phyloP scores from a whole-genome alignment of 2,329 filamentous ascomycete genomes.

The Rhexocercosporidium sp. region DNA sequence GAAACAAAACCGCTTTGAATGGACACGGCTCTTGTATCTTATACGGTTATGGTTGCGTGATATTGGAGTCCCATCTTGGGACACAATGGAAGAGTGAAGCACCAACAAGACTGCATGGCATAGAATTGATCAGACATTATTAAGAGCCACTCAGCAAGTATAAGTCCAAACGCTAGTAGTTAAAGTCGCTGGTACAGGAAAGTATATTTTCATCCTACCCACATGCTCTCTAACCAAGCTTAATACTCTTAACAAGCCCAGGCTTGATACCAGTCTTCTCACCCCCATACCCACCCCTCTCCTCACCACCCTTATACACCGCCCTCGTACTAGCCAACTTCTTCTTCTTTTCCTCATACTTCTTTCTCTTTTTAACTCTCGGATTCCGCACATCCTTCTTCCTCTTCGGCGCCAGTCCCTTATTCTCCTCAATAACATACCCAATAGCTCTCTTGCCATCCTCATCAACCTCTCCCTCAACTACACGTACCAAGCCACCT shows the following conservation, averaged over 20 bases:
- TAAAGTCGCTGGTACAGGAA: background rate
- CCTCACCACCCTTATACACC: constrained; percentile 84
- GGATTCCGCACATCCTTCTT: constrained; percentile 97
- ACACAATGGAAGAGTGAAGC: too few species aligned
- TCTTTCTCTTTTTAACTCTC: constrained; percentile 96
- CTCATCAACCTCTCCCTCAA: constrained; percentile 71
- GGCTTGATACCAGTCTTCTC: constrained; percentile 96
- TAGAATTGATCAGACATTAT: background rate
- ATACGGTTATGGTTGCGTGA: too few species aligned
- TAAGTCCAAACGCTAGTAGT: background rate
- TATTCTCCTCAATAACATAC: constrained; percentile 97
- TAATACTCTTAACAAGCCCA: constrained; percentile 89
- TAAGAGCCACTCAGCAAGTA: background rate
- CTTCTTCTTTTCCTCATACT: constrained; percentile 97
- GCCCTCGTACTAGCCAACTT: constrained; percentile 88
- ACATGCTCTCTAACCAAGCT: constrained; percentile 58
- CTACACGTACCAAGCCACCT: constrained; percentile 65
- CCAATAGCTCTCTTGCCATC: constrained; percentile 93
- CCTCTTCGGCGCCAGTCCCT: constrained; percentile 85
- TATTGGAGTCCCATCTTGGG: too few species aligned
- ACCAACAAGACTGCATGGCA: background rate
- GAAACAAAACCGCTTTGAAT: too few species aligned
- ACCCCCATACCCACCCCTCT: constrained; percentile 84
- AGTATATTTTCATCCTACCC: background rate
- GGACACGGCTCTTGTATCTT: too few species aligned